Evolutionary conservation across 2,329 filamentous ascomycete genomes (phyloP).

Genomic region (Fusarium domesticum): DNA sequence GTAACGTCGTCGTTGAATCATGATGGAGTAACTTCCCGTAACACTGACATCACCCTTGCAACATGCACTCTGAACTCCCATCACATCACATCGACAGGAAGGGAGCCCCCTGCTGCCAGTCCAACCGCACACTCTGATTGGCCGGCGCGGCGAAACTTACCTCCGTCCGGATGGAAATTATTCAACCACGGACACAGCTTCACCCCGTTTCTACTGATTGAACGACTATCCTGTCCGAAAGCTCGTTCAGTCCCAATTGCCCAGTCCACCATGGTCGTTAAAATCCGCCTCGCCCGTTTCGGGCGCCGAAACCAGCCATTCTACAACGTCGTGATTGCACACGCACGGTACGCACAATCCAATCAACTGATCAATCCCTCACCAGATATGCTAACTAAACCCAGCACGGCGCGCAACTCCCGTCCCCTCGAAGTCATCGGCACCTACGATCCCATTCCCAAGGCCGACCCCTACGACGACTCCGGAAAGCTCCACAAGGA

Average conservation of each 20-base stretch:
- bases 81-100: conserved; percentile 1
- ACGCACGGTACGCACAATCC: conserved; percentile 67
- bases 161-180: conserved; percentile 34
- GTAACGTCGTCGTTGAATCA: not conserved
- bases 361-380: not conserved
- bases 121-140: conserved; percentile 17
- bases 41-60: conserved; percentile 19
- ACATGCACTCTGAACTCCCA: too few species aligned
- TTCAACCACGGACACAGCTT: conserved; percentile 19
- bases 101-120: not conserved
- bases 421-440: conserved; percentile 91
- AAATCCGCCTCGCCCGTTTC: conserved; percentile 91
- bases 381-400: conserved; percentile 4
- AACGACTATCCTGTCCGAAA: conserved; percentile 7
- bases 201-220: not conserved
- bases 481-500: conserved; percentile 81
- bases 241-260: conserved; percentile 12
- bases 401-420: conserved; percentile 78
- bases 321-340: conserved; percentile 96
- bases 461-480: conserved; percentile 56
- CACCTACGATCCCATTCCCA: conserved; percentile 68
- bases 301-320: conserved; percentile 84
- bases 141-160: conserved; percentile 37
- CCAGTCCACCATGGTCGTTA: conserved; percentile 71
- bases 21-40: not conserved